Evolutionary conservation across 2,329 filamentous ascomycete species (phyloP).

Genomic region (Colletotrichum incanum): DNA sequence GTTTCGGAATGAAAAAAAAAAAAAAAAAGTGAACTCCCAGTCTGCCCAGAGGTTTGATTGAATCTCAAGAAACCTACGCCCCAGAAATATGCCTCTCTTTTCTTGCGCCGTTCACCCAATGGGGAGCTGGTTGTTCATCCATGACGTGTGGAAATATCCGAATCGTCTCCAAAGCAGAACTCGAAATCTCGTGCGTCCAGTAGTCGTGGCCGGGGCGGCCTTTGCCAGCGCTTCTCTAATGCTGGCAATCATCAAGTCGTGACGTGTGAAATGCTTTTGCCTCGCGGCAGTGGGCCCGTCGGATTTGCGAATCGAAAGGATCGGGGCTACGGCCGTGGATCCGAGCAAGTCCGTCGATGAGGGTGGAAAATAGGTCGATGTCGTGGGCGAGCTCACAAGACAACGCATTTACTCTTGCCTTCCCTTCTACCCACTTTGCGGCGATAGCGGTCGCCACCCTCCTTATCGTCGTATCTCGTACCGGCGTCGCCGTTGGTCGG

Average conservation of each 20-base stretch:
- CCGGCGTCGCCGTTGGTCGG: constrained; percentile 40
- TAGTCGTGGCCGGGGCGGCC: constrained; percentile 39
- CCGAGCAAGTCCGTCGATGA: constrained; percentile 35
- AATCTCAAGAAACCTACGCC: constrained; percentile 43
- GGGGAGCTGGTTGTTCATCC: constrained; percentile 41
- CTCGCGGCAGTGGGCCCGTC: constrained; percentile 39
- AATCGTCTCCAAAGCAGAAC: constrained; percentile 43
- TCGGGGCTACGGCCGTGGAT: constrained; percentile 30
- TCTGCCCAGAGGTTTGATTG: constrained; percentile 43
- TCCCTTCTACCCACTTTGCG: constrained; percentile 40
- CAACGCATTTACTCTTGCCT: constrained; percentile 45
- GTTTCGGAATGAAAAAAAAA: constrained; percentile 42
- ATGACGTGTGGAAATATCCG: constrained; percentile 41
- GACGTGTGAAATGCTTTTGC: constrained; percentile 43
- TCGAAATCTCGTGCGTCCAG: constrained; percentile 43
- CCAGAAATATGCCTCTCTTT: constrained; percentile 44
- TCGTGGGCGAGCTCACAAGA: constrained; percentile 37
- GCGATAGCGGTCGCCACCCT: constrained; percentile 42
- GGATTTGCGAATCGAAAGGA: constrained; percentile 32
- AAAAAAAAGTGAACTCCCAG: constrained; percentile 32
- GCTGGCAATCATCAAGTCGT: constrained; percentile 45
- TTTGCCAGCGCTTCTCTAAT: constrained; percentile 44
- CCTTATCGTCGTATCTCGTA: constrained; percentile 41
- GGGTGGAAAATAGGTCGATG: constrained; percentile 1
- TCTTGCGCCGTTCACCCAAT: constrained; percentile 45